Percentiles rank a stretch among this genome's conserved stretches.
Conservation (phyloP, 2,329 filamentous ascomycete species). For the Fusarium tricinctum region DNA sequence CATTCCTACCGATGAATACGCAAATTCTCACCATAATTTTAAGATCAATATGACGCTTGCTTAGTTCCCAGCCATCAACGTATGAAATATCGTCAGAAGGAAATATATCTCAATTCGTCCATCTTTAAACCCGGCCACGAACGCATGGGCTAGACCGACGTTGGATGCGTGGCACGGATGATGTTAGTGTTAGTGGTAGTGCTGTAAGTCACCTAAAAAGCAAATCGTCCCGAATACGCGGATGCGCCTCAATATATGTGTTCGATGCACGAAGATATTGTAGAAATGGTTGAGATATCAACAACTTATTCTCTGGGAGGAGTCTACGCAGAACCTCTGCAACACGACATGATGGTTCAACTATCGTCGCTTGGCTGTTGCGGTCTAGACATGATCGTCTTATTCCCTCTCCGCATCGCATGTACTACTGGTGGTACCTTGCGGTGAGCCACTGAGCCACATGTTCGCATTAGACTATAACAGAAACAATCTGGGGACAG, state of each 20-base stretch:
- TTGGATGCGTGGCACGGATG: slow-evolving; percentile 4
- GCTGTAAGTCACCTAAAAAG: neutral
- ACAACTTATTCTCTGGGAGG: neutral
- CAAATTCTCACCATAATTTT: neutral
- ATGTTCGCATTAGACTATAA: slow-evolving; percentile 11
- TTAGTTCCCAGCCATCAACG: neutral
- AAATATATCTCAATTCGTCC: neutral
- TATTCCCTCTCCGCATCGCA: slow-evolving; percentile 10
- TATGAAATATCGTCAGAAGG: neutral
- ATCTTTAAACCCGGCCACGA: neutral
- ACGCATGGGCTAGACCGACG: slow-evolving; percentile 1
- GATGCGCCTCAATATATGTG: slow-evolving; percentile 1
- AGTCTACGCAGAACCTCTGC: neutral
- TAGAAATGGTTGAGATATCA: slow-evolving; percentile 6
- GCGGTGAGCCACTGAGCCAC: slow-evolving; percentile 22
- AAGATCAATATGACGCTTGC: neutral
- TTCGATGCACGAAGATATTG: slow-evolving; percentile 3
- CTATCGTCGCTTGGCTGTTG: slow-evolving; percentile 9
- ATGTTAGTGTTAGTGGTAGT: slow-evolving; percentile 8
- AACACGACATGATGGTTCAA: slow-evolving; percentile 9
- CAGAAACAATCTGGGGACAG: slow-evolving; percentile 16
- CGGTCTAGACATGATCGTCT: slow-evolving; percentile 19
- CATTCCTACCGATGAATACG: neutral
- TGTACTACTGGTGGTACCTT: slow-evolving; percentile 4
- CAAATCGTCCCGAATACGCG: slow-evolving; percentile 27